A percentile compares a stretch with the other conserved stretches of the same genome.
Conservation (phyloP, 805 yeast species). For the Pichia scutulata region DNA sequence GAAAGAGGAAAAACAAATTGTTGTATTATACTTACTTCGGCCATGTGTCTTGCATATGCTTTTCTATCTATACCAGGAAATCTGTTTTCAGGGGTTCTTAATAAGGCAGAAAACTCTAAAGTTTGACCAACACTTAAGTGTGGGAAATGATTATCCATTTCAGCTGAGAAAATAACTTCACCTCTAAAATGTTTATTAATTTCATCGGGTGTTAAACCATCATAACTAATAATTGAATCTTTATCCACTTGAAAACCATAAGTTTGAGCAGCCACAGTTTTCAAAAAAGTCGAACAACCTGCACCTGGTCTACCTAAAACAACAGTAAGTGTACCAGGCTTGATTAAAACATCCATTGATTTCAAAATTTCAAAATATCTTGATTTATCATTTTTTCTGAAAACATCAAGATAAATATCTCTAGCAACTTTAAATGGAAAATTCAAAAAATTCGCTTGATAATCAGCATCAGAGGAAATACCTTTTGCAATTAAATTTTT, state of each 20-base stretch:
- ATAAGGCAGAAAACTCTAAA: constrained; percentile 48
- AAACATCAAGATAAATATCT: constrained; percentile 21
- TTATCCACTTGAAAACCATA: constrained; percentile 47
- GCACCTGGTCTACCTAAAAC: constrained; percentile 77
- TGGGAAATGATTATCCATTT: constrained; percentile 59
- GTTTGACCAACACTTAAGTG: constrained; percentile 60
- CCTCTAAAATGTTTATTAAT: constrained; percentile 48
- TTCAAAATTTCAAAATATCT: constrained; percentile 38
- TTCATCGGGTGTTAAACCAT: constrained; percentile 44
- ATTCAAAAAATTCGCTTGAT: constrained; percentile 51
- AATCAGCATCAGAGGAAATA: constrained; percentile 60
- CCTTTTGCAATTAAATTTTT: constrained; percentile 54
- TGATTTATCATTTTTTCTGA: constrained; percentile 24
- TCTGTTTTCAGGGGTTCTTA: constrained; percentile 55
- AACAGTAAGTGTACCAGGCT: constrained; percentile 57
- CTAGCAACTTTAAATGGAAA: constrained; percentile 29
- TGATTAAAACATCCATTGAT: constrained; percentile 53
- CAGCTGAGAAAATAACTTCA: constrained; percentile 63
- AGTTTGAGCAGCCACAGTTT: constrained; percentile 49
- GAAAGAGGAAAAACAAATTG: background rate
- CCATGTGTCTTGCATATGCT: constrained; percentile 42
- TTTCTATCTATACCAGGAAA: constrained; percentile 44
- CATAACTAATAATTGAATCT: constrained; percentile 41
- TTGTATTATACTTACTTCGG: constrained; percentile 31
- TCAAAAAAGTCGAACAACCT: constrained; percentile 61